Percentiles rank a stretch among this genome's conserved stretches.
Conservation (phyloP, 2,329 filamentous ascomycete species). For the Zymoseptoria brevis region DNA sequence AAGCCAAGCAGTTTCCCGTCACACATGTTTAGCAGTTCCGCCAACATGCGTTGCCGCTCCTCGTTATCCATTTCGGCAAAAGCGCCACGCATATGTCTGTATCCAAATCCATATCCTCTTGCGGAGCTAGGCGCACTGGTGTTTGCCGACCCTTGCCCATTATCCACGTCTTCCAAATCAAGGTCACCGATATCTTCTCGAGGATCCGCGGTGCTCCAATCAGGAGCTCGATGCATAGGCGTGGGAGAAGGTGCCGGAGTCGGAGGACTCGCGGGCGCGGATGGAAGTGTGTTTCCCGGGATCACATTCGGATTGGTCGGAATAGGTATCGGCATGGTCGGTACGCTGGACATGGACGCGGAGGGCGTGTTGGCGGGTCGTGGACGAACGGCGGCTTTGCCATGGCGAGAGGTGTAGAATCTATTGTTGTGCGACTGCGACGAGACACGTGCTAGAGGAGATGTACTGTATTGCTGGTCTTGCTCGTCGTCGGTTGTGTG, state of each 20-base stretch:
- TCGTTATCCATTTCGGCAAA: slow-evolving; percentile 70
- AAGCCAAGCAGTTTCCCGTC: slow-evolving; percentile 93
- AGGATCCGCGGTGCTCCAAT: slow-evolving; percentile 70
- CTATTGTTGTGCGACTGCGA: slow-evolving; percentile 27
- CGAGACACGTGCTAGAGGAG: slow-evolving; percentile 24
- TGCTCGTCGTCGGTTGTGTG: slow-evolving; percentile 11
- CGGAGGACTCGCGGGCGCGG: slow-evolving; percentile 57
- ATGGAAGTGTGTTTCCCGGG: slow-evolving; percentile 54
- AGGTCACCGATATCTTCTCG: slow-evolving; percentile 66
- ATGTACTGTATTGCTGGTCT: slow-evolving; percentile 12
- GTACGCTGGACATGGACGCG: slow-evolving; percentile 18
- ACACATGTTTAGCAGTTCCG: slow-evolving; percentile 85
- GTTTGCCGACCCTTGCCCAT: slow-evolving; percentile 15
- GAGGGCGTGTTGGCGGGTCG: slow-evolving; percentile 39
- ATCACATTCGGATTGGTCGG: slow-evolving; percentile 41
- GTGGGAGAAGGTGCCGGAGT: slow-evolving; percentile 61
- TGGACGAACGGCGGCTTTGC: slow-evolving; percentile 34
- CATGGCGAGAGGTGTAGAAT: slow-evolving; percentile 25
- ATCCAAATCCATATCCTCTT: slow-evolving; percentile 30
- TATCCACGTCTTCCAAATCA: slow-evolving; percentile 24
- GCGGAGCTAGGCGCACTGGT: slow-evolving; percentile 19
- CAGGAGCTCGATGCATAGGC: slow-evolving; percentile 53
- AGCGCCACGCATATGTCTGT: slow-evolving; percentile 68
- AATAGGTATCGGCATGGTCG: slow-evolving; percentile 38
- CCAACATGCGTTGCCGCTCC: slow-evolving; percentile 72